These are phyloP conservation scores for Sporothrix brunneoviolacea DNA, from an alignment of 2,329 filamentous ascomycete genomes.

Conservation along the genomic window DNA sequence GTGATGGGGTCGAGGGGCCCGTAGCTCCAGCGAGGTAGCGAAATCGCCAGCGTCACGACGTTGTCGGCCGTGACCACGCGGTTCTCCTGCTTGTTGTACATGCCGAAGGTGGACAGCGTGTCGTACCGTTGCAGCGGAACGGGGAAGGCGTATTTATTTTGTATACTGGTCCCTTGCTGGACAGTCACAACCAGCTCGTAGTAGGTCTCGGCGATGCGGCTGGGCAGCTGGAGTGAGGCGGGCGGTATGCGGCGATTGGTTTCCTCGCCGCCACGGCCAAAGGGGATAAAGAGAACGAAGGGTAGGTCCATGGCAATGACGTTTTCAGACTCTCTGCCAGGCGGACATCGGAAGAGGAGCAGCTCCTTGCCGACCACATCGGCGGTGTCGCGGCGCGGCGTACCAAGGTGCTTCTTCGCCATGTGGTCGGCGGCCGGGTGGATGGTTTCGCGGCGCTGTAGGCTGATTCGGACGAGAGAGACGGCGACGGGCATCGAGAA, in stretches of 20 bases:
- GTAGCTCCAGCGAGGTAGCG: constrained; percentile 91
- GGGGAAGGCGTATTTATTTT: constrained; percentile 86
- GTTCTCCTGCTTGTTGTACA: constrained; percentile 95
- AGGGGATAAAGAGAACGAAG: constrained; percentile 96
- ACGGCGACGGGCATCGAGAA: constrained; percentile 84
- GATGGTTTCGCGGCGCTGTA: constrained; percentile 91
- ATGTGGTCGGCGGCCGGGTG: constrained; percentile 93
- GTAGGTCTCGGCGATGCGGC: constrained; percentile 90
- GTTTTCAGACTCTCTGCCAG: constrained; percentile 77
- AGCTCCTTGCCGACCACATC: constrained; percentile 96
- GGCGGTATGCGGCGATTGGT: constrained; percentile 84
- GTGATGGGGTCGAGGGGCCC: constrained; percentile 91
- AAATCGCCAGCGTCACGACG: constrained; percentile 84
- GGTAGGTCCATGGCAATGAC: constrained; percentile 95
- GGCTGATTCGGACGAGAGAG: constrained; percentile 87
- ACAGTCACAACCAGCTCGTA: constrained; percentile 96
- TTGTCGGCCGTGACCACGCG: constrained; percentile 83
- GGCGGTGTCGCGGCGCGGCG: constrained; percentile 80
- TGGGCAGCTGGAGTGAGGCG: constrained; percentile 82
- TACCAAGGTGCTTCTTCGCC: constrained; percentile 83
- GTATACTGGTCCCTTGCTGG: constrained; percentile 78
- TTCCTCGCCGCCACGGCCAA: constrained; percentile 84
- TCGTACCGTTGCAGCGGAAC: constrained; percentile 91
- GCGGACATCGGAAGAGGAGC: constrained; percentile 77
- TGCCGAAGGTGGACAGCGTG: constrained; percentile 94